phyloP scores from a whole-genome alignment of 495 filamentous ascomycete species.

The Jackrogersella minutella region DNA sequence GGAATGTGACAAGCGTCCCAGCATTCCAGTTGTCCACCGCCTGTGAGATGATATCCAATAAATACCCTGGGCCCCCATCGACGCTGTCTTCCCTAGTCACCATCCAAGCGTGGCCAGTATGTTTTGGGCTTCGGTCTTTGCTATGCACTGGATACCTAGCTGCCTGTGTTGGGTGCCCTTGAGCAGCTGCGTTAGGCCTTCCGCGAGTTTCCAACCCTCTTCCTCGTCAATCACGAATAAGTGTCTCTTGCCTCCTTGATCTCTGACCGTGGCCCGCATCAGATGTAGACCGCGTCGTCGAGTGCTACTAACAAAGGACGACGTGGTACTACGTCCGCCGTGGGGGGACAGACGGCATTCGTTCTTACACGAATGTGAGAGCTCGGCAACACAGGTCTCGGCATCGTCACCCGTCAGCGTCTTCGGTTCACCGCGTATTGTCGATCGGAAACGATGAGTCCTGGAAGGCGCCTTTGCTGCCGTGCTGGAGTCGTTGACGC shows the following conservation, averaged over 20 bases:
- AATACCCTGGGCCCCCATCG: neutral
- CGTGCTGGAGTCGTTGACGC: constrained; percentile 40
- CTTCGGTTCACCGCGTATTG: constrained; percentile 52
- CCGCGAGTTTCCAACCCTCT: constrained; percentile 92
- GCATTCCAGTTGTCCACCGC: constrained; percentile 21
- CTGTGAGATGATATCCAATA: constrained; percentile 23
- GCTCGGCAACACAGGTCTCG: constrained; percentile 63
- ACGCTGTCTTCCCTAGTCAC: constrained; percentile 22
- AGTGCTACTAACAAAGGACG: constrained; percentile 49
- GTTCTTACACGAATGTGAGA: constrained; percentile 69
- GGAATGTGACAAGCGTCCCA: constrained; percentile 19
- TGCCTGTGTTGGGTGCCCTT: constrained; percentile 73
- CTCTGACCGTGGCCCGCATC: constrained; percentile 80
- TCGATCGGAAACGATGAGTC: constrained; percentile 39
- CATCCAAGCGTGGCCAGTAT: constrained; percentile 71
- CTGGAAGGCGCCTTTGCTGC: constrained; percentile 53
- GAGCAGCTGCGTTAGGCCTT: constrained; percentile 77
- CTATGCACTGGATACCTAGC: constrained; percentile 69
- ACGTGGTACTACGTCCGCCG: constrained; percentile 43
- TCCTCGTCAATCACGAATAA: constrained; percentile 82
- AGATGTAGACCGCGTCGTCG: constrained; percentile 73
- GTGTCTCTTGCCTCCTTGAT: constrained; percentile 83
- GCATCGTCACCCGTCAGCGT: constrained; percentile 67
- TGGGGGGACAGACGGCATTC: constrained; percentile 59
- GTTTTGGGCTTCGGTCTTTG: constrained; percentile 64